These are phyloP conservation scores for Chlamydomonas sp. DNA, from an alignment of 139 green algal species.

Conservation along the genomic window DNA sequence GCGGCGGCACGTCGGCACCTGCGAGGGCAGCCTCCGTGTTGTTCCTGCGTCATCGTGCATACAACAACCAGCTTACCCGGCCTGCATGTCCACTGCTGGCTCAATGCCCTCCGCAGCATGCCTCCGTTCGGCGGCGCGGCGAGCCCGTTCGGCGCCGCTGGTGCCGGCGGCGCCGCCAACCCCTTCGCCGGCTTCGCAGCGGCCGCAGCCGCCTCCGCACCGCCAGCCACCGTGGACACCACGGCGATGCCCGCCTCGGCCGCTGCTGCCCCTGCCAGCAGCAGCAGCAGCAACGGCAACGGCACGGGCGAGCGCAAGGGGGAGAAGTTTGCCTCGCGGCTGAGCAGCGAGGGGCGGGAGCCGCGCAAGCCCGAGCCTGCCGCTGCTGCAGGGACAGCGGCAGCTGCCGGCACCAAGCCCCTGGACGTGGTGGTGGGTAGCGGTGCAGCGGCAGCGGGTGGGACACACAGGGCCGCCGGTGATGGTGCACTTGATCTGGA, in stretches of 20 bases:
- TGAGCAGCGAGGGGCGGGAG: constrained; percentile 33
- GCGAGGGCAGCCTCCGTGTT: background rate
- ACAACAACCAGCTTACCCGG: background rate
- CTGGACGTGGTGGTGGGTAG: constrained; percentile 30
- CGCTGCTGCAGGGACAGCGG: background rate
- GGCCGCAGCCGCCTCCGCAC: constrained; percentile 30
- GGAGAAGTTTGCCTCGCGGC: constrained; percentile 55
- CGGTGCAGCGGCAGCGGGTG: background rate
- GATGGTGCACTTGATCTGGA: background rate
- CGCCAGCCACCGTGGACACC: constrained; percentile 34
- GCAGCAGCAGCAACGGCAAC: constrained; percentile 10
- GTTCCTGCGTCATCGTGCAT: background rate
- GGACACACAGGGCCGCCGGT: background rate
- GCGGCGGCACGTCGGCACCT: background rate
- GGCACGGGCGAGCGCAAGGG: constrained; percentile 24
- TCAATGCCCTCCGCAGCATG: background rate
- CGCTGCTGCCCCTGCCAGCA: background rate
- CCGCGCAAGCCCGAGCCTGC: background rate
- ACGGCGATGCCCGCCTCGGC: constrained; percentile 29
- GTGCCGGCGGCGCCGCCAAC: constrained; percentile 7
- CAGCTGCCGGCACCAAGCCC: constrained; percentile 13
- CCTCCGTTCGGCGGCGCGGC: constrained; percentile 36
- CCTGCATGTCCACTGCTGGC: background rate
- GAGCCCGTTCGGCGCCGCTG: constrained; percentile 30
- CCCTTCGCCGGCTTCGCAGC: constrained; percentile 46